Evolutionary conservation across 306 rosid genomes (phyloP).

Genomic region (Vicia sativa): DNA sequence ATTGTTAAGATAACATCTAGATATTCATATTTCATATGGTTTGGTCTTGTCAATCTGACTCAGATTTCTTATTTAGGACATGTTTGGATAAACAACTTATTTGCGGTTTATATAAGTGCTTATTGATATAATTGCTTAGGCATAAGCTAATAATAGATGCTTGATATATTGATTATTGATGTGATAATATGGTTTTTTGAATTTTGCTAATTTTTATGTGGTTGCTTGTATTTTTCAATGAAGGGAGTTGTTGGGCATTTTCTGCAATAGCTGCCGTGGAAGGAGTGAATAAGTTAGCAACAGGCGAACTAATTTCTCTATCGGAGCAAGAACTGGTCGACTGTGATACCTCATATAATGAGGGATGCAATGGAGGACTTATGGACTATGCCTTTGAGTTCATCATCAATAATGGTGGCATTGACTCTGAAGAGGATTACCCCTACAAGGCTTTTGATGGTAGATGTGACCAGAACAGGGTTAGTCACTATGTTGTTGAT

Average conservation of each 20-base stretch:
- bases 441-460: slow-evolving; percentile 71
- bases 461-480: slow-evolving; percentile 67
- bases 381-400: slow-evolving; percentile 92
- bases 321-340: slow-evolving; percentile 97
- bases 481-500: slow-evolving; percentile 30
- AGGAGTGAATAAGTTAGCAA: slow-evolving; percentile 79
- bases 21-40: background rate
- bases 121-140: no score
- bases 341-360: slow-evolving; percentile 76
- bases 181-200: background rate
- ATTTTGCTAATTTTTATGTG: background rate
- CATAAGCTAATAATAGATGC: no score
- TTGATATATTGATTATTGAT: no score
- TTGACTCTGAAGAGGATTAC: slow-evolving; percentile 87
- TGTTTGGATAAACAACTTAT: no score
- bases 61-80: background rate
- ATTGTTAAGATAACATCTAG: background rate
- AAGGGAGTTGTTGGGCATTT: slow-evolving; percentile 99
- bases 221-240: background rate
- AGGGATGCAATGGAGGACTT: slow-evolving; percentile 94
- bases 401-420: slow-evolving; percentile 88
- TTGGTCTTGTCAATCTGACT: background rate
- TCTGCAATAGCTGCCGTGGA: slow-evolving; percentile 75
- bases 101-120: no score
- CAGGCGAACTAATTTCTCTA: slow-evolving; percentile 74